A percentile compares a stretch with the other conserved stretches of the same genome.
phyloP scores from a whole-genome alignment of 2,329 filamentous ascomycete species.

The Pseudogymnoascus pannorum region DNA sequence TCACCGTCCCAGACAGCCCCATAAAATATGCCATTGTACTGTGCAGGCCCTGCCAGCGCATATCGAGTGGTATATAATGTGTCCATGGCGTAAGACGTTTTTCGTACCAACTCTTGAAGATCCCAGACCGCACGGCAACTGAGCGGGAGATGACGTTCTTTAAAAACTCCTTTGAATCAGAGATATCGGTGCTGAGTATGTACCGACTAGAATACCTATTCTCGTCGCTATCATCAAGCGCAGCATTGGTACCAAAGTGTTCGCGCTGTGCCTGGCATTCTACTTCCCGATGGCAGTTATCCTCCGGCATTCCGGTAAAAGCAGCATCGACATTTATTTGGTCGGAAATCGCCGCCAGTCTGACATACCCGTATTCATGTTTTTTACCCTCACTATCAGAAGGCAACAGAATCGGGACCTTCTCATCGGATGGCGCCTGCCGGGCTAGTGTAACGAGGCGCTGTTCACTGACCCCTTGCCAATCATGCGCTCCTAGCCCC shows the following conservation, averaged over 20 bases:
- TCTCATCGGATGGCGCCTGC: conserved; percentile 32
- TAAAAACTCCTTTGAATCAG: conserved; percentile 42
- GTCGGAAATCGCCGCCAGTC: conserved; percentile 29
- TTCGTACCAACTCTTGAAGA: conserved; percentile 61
- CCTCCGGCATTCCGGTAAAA: conserved; percentile 30
- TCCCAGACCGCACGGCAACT: conserved; percentile 50
- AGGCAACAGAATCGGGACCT: conserved; percentile 20
- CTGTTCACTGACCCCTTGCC: conserved; percentile 52
- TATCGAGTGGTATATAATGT: conserved; percentile 57
- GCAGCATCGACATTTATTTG: conserved; percentile 29
- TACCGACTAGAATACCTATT: conserved; percentile 39
- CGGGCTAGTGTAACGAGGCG: conserved; percentile 51
- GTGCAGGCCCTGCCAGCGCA: conserved; percentile 23
- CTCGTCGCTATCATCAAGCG: conserved; percentile 31
- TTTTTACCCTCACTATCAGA: conserved; percentile 28
- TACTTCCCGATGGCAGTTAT: conserved; percentile 24
- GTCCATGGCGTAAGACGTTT: conserved; percentile 52
- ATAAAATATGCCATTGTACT: conserved; percentile 26
- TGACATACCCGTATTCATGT: conserved; percentile 35
- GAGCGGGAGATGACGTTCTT: conserved; percentile 45
- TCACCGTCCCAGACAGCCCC: conserved; percentile 13
- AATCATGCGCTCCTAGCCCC: conserved; percentile 43
- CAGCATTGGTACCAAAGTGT: conserved; percentile 23
- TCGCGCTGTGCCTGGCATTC: conserved; percentile 29
- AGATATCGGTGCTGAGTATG: conserved; percentile 51